Percentiles rank a stretch among this genome's conserved stretches.
phyloP scores from a whole-genome alignment of 2,329 filamentous ascomycete genomes.

The Hirsutella thompsonii region DNA sequence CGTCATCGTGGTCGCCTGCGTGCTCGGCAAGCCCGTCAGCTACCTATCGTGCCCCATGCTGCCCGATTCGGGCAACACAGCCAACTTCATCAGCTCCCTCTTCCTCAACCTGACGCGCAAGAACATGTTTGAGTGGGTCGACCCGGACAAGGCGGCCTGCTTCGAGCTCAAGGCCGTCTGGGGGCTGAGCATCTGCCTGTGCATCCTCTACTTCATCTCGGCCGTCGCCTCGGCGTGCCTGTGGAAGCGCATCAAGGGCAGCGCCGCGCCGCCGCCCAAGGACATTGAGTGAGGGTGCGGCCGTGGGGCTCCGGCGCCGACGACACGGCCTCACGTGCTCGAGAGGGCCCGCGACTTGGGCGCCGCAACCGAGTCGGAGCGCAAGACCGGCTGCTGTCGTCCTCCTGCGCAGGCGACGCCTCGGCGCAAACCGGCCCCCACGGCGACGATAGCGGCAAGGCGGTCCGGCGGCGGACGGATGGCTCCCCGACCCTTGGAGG shows the following conservation, averaged over 20 bases:
- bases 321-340: constrained; percentile 7
- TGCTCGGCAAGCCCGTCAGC: constrained; percentile 69
- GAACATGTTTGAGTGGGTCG: constrained; percentile 30
- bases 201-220: constrained; percentile 56
- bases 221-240: constrained; percentile 44
- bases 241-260: constrained; percentile 44
- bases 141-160: constrained; percentile 51
- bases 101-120: constrained; percentile 23
- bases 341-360: constrained; percentile 21
- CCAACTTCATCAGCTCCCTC: constrained; percentile 30
- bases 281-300: constrained; percentile 38
- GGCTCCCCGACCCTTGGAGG: constrained; percentile 13
- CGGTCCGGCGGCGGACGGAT: constrained; percentile 9
- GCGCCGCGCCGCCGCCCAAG: constrained; percentile 23
- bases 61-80: constrained; percentile 25
- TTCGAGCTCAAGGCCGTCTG: constrained; percentile 78
- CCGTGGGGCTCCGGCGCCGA: constrained; percentile 22
- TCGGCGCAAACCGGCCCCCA: constrained; percentile 22
- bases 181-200: constrained; percentile 72
- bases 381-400: constrained; percentile 5
- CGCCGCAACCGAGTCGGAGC: constrained; percentile 19
- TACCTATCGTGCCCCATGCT: constrained; percentile 57
- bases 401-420: constrained; percentile 12
- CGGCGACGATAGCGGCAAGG: constrained; percentile 17
- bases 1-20: constrained; percentile 62